Conservation (phyloP, 768 basidiomycete genomes). For the Amanita muscaria region DNA sequence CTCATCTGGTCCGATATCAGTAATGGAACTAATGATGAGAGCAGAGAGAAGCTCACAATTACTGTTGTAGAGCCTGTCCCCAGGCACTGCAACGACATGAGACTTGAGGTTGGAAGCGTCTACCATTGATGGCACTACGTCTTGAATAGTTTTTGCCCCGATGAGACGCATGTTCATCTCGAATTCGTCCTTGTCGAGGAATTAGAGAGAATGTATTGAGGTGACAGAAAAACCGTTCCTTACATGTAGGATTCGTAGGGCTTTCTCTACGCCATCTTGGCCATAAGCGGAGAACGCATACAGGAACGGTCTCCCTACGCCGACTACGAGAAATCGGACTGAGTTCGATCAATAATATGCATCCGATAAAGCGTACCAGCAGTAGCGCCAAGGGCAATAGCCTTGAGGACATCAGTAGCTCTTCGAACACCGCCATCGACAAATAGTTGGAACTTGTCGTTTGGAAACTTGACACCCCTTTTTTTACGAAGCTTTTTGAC, state of each 20-base stretch:
- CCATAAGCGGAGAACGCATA: slow-evolving; percentile 91
- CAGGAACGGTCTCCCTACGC: slow-evolving; percentile 78
- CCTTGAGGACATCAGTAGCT: slow-evolving; percentile 86
- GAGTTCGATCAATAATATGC: too few species aligned
- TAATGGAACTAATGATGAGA: slow-evolving; percentile 13
- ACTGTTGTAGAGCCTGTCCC: slow-evolving; percentile 62
- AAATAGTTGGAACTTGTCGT: slow-evolving; percentile 74
- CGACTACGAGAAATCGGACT: slow-evolving; percentile 50
- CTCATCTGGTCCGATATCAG: slow-evolving; percentile 25
- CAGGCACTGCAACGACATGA: slow-evolving; percentile 62
- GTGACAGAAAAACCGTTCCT: slow-evolving; percentile 12
- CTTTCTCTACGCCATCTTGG: slow-evolving; percentile 75
- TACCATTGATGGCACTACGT: slow-evolving; percentile 85
- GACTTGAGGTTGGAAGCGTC: slow-evolving; percentile 62
- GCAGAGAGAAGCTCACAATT: slow-evolving; percentile 64
- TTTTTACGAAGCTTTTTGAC: slow-evolving; percentile 59
- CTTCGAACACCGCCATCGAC: slow-evolving; percentile 93
- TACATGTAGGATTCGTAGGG: slow-evolving; percentile 70
- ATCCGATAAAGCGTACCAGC: too few species aligned
- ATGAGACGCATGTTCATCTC: slow-evolving; percentile 96
- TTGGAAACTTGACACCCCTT: slow-evolving; percentile 66
- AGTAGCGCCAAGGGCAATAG: slow-evolving; percentile 82
- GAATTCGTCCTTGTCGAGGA: slow-evolving; percentile 71
- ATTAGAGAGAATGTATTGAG: not conserved
- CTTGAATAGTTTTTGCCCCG: slow-evolving; percentile 72